phyloP scores from a whole-genome alignment of 169 alveolate genomes.

The Besnoitia besnoiti region DNA sequence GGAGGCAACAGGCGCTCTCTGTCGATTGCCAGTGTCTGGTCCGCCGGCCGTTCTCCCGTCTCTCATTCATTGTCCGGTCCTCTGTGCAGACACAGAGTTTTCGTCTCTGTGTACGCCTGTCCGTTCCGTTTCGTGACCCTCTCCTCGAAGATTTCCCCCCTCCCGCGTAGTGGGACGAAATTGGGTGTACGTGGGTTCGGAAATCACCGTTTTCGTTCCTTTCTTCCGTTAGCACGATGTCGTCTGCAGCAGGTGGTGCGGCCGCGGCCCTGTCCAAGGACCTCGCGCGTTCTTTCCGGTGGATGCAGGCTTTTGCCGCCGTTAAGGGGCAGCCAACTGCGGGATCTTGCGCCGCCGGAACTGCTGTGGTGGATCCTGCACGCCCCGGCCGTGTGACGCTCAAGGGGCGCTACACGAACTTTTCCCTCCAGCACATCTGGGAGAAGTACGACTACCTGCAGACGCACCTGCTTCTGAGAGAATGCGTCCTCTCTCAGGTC shows the following conservation, averaged over 20 bases:
- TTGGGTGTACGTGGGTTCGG: too few relatives aligned
- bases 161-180: too few relatives aligned
- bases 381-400: conserved; percentile 11
- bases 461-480: conserved; percentile 63
- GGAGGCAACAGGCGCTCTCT: too few relatives aligned
- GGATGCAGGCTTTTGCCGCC: conserved; percentile 46
- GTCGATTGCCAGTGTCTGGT: too few relatives aligned
- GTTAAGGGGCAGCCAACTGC: conserved; percentile 33
- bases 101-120: too few relatives aligned
- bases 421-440: conserved; percentile 64
- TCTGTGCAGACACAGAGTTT: too few relatives aligned
- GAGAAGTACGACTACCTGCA: conserved; percentile 59
- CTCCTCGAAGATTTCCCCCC: too few relatives aligned
- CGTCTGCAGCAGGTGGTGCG: conserved; percentile 32
- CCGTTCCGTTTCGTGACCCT: neutral
- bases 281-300: conserved; percentile 32
- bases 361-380: conserved; percentile 28
- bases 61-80: neutral
- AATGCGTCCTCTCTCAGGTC: conserved; percentile 9
- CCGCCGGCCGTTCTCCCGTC: neutral
- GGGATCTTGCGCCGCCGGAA: conserved; percentile 27
- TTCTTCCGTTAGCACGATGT: neutral
- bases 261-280: conserved; percentile 36
- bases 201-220: neutral
- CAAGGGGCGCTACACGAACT: conserved; percentile 66